These are phyloP conservation scores for Rhodomyrtus tomentosa DNA, from an alignment of 345 rosid species.

Conservation along the genomic window DNA sequence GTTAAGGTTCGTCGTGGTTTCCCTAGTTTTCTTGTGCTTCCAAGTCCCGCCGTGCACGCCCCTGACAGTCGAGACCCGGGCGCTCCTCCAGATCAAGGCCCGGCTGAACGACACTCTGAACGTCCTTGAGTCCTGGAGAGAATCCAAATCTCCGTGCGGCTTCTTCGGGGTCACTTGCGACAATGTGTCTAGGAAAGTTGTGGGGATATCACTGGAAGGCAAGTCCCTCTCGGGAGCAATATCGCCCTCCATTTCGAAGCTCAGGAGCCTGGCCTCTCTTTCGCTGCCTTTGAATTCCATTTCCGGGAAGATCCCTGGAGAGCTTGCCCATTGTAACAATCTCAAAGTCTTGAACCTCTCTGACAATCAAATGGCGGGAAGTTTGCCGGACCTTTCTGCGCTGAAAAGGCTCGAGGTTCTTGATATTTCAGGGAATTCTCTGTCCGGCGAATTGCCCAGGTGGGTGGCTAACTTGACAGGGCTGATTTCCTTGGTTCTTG, in stretches of 20 bases:
- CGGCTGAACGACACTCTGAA: constrained; percentile 46
- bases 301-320: constrained; percentile 46
- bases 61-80: constrained; percentile 29
- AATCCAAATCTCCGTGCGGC: constrained; percentile 40
- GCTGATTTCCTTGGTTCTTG: constrained; percentile 37
- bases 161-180: constrained; percentile 61
- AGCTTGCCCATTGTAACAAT: constrained; percentile 28
- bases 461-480: constrained; percentile 58
- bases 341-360: constrained; percentile 56
- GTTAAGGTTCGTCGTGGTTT: neutral
- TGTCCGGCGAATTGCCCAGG: constrained; percentile 47
- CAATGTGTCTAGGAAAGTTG: constrained; percentile 29
- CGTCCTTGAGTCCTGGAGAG: constrained; percentile 58
- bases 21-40: constrained; percentile 3
- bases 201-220: constrained; percentile 30
- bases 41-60: constrained; percentile 28
- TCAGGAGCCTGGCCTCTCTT: constrained; percentile 31
- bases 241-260: constrained; percentile 45
- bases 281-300: constrained; percentile 35
- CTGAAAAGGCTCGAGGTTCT: constrained; percentile 36
- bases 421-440: constrained; percentile 37
- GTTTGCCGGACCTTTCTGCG: constrained; percentile 49
- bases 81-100: constrained; percentile 57
- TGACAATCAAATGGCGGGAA: constrained; percentile 35
- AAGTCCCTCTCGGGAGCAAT: constrained; percentile 52